Base-by-base conservation (phyloP, 2,329 filamentous ascomycete genomes). In the Botrytis galanthina region DNA sequence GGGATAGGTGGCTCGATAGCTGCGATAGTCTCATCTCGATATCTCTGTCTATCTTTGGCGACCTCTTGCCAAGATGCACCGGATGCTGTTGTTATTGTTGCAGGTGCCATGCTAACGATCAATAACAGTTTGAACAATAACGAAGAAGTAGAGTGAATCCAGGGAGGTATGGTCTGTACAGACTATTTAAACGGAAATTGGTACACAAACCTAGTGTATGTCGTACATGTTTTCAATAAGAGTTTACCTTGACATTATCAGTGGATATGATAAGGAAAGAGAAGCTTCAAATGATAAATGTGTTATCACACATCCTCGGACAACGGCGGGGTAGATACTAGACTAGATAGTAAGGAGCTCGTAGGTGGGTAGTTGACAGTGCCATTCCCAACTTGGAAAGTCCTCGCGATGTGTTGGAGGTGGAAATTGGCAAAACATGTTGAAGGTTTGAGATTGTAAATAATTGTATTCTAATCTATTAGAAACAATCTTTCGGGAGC, bases 21-120 rank as follows among this genome's bases (percentile, higher is more conserved):
- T 32, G 83, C 80, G 51, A 87, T 81, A 18, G 85, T 84, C 18
- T 80, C 79, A 75, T 85, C 84, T 22, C 85, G 83, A 78, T 87
- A 82, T 46, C 83, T 80, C 74, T 85, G 85, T 61, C 83, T 81
- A 73, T 84, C 82, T 60, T 81, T 78, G 46, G 85, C 85, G n/a
- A 86, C 83, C 44, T 84, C 81, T 75, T 86, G 81, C 85, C 86
- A 87, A 42, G 77, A 81, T 70, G 82, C 80, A 29, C 80, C 78
- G 7, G 75, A 76, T 6, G 75, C 75, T 44, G 75, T 79, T 5
- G 80, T 81, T n/a, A 80, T 73, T 75, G 69, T 75, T 63, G 76
- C 78, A 68, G 75, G 75, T 76, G 78, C 73, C 78, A 80, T 79
- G 29, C 10, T 75, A 59, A 75, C 60, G 59, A 64, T 26, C 29